Evolutionary conservation across 257 asterid species (phyloP).

Genomic region (Capsicum chinense): DNA sequence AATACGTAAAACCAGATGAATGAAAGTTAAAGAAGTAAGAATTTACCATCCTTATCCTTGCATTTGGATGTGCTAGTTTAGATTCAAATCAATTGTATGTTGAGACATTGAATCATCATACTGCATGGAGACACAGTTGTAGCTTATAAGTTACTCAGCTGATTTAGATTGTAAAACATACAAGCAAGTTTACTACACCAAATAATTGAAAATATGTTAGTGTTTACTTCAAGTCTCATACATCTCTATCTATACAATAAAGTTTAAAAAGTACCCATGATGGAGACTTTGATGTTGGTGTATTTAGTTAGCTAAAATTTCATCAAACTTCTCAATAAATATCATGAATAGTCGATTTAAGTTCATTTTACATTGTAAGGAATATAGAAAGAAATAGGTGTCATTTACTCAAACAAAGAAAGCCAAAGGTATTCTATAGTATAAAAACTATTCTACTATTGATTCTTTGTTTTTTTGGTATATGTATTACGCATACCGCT

Average conservation of each 20-base stretch:
- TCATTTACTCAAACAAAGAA: not conserved
- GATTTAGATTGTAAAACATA: not conserved
- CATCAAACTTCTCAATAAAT: not conserved
- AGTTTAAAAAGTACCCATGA: not conserved
- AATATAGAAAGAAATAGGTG: not conserved
- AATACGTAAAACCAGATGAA: not conserved
- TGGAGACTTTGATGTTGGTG: not conserved
- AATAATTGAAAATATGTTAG: not conserved
- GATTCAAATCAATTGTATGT: conserved; percentile 81
- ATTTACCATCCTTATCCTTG: conserved; percentile 45
- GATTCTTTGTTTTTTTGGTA: not conserved
- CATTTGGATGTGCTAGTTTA: conserved; percentile 73
- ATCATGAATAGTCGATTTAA: not conserved
- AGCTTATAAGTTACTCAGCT: not conserved
- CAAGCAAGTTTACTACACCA: not conserved
- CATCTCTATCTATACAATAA: not conserved
- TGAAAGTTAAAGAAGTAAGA: not conserved
- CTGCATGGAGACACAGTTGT: conserved; percentile 48
- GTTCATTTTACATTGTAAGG: not conserved
- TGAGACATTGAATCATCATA: conserved; percentile 73
- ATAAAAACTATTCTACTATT: not conserved
- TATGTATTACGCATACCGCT: not conserved
- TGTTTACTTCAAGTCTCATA: not conserved
- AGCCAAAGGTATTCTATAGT: not conserved
- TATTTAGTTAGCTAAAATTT: not conserved